Evolutionary conservation across 2,329 filamentous ascomycete species (phyloP).

Genomic region (Diaporthe velutina): DNA sequence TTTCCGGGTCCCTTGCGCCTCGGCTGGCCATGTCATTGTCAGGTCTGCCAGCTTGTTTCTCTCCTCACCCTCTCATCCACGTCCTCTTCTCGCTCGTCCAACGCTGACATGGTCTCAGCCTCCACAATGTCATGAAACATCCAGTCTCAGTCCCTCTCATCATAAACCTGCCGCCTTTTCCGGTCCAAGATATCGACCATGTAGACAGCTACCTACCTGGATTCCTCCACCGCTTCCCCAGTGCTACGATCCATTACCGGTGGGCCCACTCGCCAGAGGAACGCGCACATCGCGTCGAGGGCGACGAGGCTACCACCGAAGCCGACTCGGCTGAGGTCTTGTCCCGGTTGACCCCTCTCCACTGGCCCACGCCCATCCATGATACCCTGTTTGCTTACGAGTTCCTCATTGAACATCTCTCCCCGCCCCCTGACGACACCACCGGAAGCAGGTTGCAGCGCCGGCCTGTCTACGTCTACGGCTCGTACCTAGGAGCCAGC

Average conservation of each 20-base stretch:
- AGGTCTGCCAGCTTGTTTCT: slow-evolving; percentile 53
- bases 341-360: slow-evolving; percentile 43
- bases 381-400: slow-evolving; percentile 67
- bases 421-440: slow-evolving; percentile 47
- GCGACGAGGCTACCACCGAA: background rate
- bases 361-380: slow-evolving; percentile 70
- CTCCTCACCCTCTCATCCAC: background rate
- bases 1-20: slow-evolving; percentile 61
- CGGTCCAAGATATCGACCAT: slow-evolving; percentile 47
- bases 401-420: slow-evolving; percentile 63
- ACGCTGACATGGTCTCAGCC: slow-evolving; percentile 50
- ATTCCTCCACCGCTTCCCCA: slow-evolving; percentile 58
- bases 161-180: slow-evolving; percentile 67
- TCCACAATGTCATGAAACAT: slow-evolving; percentile 60
- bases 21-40: slow-evolving; percentile 62
- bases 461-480: slow-evolving; percentile 64
- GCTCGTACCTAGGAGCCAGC: slow-evolving; percentile 69
- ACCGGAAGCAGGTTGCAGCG: slow-evolving; percentile 42
- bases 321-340: background rate
- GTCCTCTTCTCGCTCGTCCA: slow-evolving; percentile 38
- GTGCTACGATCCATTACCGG: slow-evolving; percentile 71
- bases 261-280: slow-evolving; percentile 55
- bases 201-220: slow-evolving; percentile 50
- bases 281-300: background rate
- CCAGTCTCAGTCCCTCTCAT: slow-evolving; percentile 59